Conservation (phyloP, 805 yeast genomes). For the Candida nonsorbophila region DNA sequence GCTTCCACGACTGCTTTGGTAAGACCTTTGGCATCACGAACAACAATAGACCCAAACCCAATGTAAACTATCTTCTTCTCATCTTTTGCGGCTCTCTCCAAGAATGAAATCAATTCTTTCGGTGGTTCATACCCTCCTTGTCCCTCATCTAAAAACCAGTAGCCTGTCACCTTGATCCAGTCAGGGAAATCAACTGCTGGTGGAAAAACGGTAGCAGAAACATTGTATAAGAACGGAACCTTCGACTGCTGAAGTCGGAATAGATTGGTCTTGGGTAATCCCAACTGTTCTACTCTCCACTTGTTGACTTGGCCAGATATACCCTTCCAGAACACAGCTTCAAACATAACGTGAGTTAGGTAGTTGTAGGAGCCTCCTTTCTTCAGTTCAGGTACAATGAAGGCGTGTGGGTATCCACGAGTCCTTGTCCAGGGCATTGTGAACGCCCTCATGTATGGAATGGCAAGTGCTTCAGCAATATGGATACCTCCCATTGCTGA, state of each 20-base stretch:
- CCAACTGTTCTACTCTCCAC: conserved; percentile 73
- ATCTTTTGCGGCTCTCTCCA: conserved; percentile 53
- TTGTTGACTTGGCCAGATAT: conserved; percentile 79
- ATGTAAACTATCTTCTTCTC: conserved; percentile 76
- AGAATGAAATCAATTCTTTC: conserved; percentile 49
- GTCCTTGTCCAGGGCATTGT: conserved; percentile 99
- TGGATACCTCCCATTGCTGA: conserved; percentile 95
- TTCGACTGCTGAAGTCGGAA: conserved; percentile 67
- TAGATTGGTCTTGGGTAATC: conserved; percentile 64
- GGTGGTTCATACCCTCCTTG: conserved; percentile 57
- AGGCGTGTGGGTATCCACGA: conserved; percentile 94
- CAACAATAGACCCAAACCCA: conserved; percentile 96
- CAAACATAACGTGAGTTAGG: conserved; percentile 89
- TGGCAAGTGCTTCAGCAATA: conserved; percentile 84
- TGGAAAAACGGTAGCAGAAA: conserved; percentile 84
- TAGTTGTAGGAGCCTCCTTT: conserved; percentile 91
- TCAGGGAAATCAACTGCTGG: conserved; percentile 92
- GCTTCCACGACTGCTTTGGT: conserved; percentile 77
- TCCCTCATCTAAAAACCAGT: conserved; percentile 84
- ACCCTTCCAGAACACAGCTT: conserved; percentile 90
- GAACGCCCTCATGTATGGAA: conserved; percentile 91
- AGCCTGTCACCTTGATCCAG: conserved; percentile 95
- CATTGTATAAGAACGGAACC: conserved; percentile 84
- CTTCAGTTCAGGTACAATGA: conserved; percentile 88
- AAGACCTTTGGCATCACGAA: conserved; percentile 70